Evolutionary conservation across 2,329 filamentous ascomycete species (phyloP), one percentile per base, ranked within the genome.

Genomic region (Tolypocladium ovalisporum): DNA sequence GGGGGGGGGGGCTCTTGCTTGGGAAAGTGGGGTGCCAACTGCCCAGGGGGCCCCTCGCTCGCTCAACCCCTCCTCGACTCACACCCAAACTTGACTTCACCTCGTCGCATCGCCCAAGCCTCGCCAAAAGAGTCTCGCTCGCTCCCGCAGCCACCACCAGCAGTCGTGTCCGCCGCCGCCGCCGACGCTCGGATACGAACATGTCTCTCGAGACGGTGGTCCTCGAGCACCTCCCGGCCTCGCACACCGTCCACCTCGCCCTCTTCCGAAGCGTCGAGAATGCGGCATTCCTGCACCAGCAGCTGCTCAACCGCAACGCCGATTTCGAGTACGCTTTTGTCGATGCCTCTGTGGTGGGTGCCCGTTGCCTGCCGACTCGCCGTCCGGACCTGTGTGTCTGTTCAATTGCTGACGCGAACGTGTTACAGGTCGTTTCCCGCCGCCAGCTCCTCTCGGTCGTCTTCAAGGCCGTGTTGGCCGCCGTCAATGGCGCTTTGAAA

Each of bases 261-360:
- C 75, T 96, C 36, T 97, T 94, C 75, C 81, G 77, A 27, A 76
- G 89, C 69, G 83, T 97, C 57, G 70, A 81, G 60, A 99, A 99
- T 70, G 82, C 90, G 13, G 73, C 81, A 1, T 91, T 87, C 67
- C 78, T 99, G 49, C 87, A 91, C 55, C 79, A 86, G 64, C 92
- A 97, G 74, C 83, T 99, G 6, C 78, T 97, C n/a, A 81, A 84
- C 7, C 88, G 89, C 55, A 96, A 97, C 68, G 68, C 83, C 13
- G 86, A 87, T 10, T 97, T 92, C 65, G 91, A 97, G 72, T 97
- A 97, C 77, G 91, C 92, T 37, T 88, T 99, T 63, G 82, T 99
- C 52, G 93, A 99, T 73, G 91, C 91, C 24, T 84, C 83, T 52
- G 83, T 89, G 70, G 87, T 92, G 78, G 60, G 79, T 35, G 19